phyloP scores from a whole-genome alignment of 257 asterid species.

The Scutellaria galericulata region DNA sequence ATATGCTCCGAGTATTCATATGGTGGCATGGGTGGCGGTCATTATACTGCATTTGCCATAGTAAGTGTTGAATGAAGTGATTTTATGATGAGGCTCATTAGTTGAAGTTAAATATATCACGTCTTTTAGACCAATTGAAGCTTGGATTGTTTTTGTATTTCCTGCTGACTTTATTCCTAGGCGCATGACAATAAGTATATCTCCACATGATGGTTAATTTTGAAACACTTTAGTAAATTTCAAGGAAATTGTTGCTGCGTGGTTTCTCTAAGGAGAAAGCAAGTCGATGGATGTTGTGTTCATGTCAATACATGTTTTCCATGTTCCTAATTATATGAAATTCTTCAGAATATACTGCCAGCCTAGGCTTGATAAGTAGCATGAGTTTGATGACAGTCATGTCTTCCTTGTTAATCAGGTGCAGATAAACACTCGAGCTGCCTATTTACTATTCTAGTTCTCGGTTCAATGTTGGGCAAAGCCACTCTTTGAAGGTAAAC shows the following conservation, averaged over 20 bases:
- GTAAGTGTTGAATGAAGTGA: constrained; percentile 49
- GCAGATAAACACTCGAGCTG: constrained; percentile 55
- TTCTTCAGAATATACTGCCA: neutral
- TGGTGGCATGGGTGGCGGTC: no score
- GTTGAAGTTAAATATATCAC: neutral
- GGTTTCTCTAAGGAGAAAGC: neutral
- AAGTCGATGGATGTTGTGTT: neutral
- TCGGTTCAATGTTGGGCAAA: neutral
- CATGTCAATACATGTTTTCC: neutral
- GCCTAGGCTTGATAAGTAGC: constrained; percentile 41
- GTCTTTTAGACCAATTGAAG: neutral
- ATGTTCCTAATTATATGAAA: neutral
- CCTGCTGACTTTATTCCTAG: neutral
- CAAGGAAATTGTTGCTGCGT: neutral
- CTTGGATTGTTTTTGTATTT: neutral
- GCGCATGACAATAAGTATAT: neutral
- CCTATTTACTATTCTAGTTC: constrained; percentile 49
- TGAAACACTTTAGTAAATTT: neutral
- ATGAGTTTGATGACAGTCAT: constrained; percentile 51
- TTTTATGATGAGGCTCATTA: constrained; percentile 16
- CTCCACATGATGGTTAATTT: constrained; percentile 1
- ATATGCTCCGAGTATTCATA: no score
- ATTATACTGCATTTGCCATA: constrained; percentile 24
- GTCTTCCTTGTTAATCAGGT: constrained; percentile 43
- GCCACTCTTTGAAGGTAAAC: constrained; percentile 29